Conservation (phyloP, 2,329 filamentous ascomycete species). For the Nemania bipapillata region DNA sequence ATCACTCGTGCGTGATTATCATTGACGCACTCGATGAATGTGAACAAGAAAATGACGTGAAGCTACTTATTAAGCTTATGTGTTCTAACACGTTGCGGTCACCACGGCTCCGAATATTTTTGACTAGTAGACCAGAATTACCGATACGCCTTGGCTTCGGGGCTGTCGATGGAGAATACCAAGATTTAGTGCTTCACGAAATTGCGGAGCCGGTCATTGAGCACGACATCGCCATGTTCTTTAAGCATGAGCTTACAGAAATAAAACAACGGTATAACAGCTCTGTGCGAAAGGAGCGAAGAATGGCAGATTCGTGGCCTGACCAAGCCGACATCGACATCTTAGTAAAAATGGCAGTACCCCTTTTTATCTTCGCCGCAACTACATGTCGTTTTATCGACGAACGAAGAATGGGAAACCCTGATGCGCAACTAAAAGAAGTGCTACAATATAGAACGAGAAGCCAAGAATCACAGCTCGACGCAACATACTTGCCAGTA, state of each 20-base stretch:
- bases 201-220: slow-evolving; percentile 48
- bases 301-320: slow-evolving; percentile 49
- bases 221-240: slow-evolving; percentile 53
- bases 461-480: slow-evolving; percentile 28
- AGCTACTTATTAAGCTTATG: slow-evolving; percentile 6
- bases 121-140: slow-evolving; percentile 58
- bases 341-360: slow-evolving; percentile 40
- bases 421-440: slow-evolving; percentile 7
- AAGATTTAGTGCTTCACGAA: slow-evolving; percentile 54
- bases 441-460: slow-evolving; percentile 13
- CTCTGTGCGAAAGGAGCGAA: not conserved
- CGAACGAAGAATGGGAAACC: slow-evolving; percentile 4
- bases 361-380: slow-evolving; percentile 50
- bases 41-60: slow-evolving; percentile 7
- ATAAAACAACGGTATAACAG: slow-evolving; percentile 47
- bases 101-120: slow-evolving; percentile 43
- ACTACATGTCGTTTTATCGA: slow-evolving; percentile 47
- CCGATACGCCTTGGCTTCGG: slow-evolving; percentile 54
- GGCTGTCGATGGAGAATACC: slow-evolving; percentile 44
- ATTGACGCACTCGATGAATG: slow-evolving; percentile 17
- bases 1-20: slow-evolving; percentile 3
- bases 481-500: slow-evolving; percentile 31
- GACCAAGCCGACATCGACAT: slow-evolving; percentile 23
- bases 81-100: slow-evolving; percentile 1
- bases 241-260: slow-evolving; percentile 48